Percentiles rank a stretch among this genome's conserved stretches.
phyloP scores from a whole-genome alignment of 805 yeast genomes.

The Candida quercuum region DNA sequence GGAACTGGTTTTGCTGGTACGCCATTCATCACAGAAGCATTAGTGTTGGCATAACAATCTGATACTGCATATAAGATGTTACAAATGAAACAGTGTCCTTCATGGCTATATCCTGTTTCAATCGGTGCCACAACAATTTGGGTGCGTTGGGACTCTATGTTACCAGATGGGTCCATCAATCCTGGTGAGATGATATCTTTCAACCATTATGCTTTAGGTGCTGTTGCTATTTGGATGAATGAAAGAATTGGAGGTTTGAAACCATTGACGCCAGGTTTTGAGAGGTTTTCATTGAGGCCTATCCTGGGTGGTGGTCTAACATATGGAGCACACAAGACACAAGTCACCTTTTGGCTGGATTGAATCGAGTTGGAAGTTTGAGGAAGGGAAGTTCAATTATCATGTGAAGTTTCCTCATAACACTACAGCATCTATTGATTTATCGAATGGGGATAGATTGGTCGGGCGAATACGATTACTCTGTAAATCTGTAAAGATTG shows the following conservation, averaged over 20 bases:
- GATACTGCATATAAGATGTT: slow-evolving; percentile 14
- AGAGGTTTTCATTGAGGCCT: slow-evolving; percentile 10
- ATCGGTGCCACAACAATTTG: slow-evolving; percentile 18
- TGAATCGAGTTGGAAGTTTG: slow-evolving; percentile 10
- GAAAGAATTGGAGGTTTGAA: slow-evolving; percentile 16
- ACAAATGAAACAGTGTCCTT: slow-evolving; percentile 10
- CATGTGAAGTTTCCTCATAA: slow-evolving; percentile 12
- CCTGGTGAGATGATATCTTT: slow-evolving; percentile 19
- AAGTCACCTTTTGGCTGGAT: slow-evolving; percentile 14
- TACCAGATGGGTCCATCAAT: slow-evolving; percentile 15
- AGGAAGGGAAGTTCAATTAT: slow-evolving; percentile 5
- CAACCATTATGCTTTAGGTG: slow-evolving; percentile 18
- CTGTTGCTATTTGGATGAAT: slow-evolving; percentile 17
- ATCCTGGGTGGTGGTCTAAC: slow-evolving; percentile 12
- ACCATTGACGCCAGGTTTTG: slow-evolving; percentile 6
- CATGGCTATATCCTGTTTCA: slow-evolving; percentile 16
- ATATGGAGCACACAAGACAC: slow-evolving; percentile 9
- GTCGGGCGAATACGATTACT: slow-evolving; percentile 3
- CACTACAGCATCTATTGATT: slow-evolving; percentile 8
- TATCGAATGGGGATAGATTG: slow-evolving; percentile 10
- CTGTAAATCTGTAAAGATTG: not conserved
- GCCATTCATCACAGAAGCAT: slow-evolving; percentile 14
- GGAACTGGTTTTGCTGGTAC: slow-evolving; percentile 19
- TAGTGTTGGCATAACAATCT: slow-evolving; percentile 6
- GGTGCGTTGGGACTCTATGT: slow-evolving; percentile 18